Evolutionary conservation across 768 basidiomycete genomes (phyloP).

Genomic region (Clathrus columnatus): DNA sequence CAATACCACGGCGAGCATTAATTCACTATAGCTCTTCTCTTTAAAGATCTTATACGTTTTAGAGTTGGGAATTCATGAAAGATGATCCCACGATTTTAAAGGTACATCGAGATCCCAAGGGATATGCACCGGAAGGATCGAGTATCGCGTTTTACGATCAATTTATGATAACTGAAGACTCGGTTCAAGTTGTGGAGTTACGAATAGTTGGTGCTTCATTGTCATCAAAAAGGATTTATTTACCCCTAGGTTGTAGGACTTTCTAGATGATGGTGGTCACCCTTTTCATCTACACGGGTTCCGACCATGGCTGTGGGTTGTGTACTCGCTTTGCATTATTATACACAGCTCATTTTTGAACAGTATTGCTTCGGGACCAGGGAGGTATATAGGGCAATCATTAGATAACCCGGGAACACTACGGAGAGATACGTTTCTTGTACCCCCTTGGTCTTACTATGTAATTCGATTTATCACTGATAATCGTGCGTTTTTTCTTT

Average conservation of each 20-base stretch:
- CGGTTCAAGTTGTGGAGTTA: slow-evolving; percentile 12
- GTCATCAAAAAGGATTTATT: background rate
- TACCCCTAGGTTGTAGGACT: background rate
- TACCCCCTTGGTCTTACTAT: slow-evolving; percentile 31
- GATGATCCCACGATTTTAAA: background rate
- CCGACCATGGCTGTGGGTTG: background rate
- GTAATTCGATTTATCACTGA: slow-evolving; percentile 33
- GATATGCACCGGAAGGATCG: background rate
- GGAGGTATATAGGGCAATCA: slow-evolving; percentile 22
- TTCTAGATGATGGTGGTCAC: background rate
- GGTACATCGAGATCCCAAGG: background rate
- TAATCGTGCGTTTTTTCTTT: slow-evolving; percentile 19
- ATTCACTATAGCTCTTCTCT: background rate
- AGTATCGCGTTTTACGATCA: slow-evolving; percentile 8
- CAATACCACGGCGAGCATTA: slow-evolving; percentile 20
- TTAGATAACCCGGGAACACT: slow-evolving; percentile 21
- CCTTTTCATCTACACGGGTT: background rate
- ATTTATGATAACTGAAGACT: slow-evolving; percentile 11
- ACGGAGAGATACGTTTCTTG: slow-evolving; percentile 29
- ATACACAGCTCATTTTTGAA: slow-evolving; percentile 20
- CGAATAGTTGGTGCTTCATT: slow-evolving; percentile 3
- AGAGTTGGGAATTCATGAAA: slow-evolving; percentile 9
- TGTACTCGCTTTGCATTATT: background rate
- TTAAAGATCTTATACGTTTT: background rate
- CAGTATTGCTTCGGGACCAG: slow-evolving; percentile 28